These are phyloP conservation scores for Phytophthora tentaculata DNA, from an alignment of 352 stramenopile genomes.

Conservation along the genomic window DNA sequence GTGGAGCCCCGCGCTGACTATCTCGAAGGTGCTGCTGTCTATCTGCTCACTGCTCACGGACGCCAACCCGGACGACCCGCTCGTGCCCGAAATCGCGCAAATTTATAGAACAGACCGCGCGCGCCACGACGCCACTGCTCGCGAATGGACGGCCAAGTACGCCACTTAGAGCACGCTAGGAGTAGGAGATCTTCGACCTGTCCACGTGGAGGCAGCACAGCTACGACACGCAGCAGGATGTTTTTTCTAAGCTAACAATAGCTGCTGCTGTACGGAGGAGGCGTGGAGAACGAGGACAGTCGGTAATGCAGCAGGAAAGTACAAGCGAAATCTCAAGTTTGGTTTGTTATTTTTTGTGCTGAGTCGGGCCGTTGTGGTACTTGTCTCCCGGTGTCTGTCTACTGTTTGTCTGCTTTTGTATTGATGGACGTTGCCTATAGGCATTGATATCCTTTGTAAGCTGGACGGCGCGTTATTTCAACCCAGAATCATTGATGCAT, in stretches of 20 bases:
- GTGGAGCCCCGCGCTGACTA: slow-evolving; percentile 99
- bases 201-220: slow-evolving; percentile 4
- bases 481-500: slow-evolving; percentile 1
- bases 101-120: slow-evolving; percentile 95
- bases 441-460: slow-evolving; percentile 1
- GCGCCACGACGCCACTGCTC: slow-evolving; percentile 95
- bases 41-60: slow-evolving; percentile 99
- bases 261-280: slow-evolving; percentile 12
- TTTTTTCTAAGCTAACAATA: slow-evolving; percentile 7
- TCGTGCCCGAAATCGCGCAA: slow-evolving; percentile 93
- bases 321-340: slow-evolving; percentile 47
- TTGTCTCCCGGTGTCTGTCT: slow-evolving; percentile 4
- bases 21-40: slow-evolving; percentile 99
- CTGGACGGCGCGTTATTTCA: slow-evolving; percentile 3
- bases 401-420: neutral
- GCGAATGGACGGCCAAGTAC: slow-evolving; percentile 99
- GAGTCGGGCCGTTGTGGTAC: slow-evolving; percentile 4
- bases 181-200: slow-evolving; percentile 42
- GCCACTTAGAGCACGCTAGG: slow-evolving; percentile 92
- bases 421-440: neutral
- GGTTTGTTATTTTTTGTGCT: slow-evolving; percentile 42
- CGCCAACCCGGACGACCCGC: slow-evolving; percentile 99
- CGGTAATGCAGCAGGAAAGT: slow-evolving; percentile 38
- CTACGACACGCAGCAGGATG: slow-evolving; percentile 3
- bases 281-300: slow-evolving; percentile 27